Evolutionary conservation across 306 rosid species (phyloP).

Genomic region (Inga laurina): DNA sequence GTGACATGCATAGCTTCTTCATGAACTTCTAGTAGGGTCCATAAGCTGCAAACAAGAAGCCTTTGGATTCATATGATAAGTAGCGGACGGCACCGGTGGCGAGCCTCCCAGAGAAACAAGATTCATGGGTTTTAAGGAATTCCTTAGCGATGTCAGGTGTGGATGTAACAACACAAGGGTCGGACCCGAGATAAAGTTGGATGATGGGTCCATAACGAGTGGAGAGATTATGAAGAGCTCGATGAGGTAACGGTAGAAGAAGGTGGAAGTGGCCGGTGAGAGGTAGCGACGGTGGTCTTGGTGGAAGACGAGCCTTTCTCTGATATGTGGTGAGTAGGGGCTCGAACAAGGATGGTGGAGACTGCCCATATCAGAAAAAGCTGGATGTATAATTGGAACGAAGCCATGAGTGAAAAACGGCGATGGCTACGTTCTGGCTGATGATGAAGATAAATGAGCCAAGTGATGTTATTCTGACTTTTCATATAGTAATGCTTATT

Average conservation of each 20-base stretch:
- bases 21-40: slow-evolving; percentile 66
- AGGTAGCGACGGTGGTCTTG: slow-evolving; percentile 38
- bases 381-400: too few relatives aligned
- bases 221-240: slow-evolving; percentile 38
- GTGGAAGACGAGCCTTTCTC: slow-evolving; percentile 26
- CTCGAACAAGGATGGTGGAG: too few relatives aligned
- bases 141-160: slow-evolving; percentile 46
- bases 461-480: too few relatives aligned
- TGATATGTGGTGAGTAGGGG: too few relatives aligned
- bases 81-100: slow-evolving; percentile 11
- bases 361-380: too few relatives aligned
- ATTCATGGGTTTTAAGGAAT: slow-evolving; percentile 65
- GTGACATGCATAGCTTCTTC: slow-evolving; percentile 52
- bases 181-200: slow-evolving; percentile 46
- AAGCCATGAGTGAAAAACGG: too few relatives aligned
- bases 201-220: slow-evolving; percentile 5
- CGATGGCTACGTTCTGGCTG: too few relatives aligned
- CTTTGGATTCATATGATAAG: slow-evolving; percentile 34
- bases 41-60: slow-evolving; percentile 40
- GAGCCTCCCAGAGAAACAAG: slow-evolving; percentile 37
- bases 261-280: slow-evolving; percentile 47
- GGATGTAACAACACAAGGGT: slow-evolving; percentile 44
- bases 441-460: too few relatives aligned
- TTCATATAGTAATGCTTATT: too few relatives aligned
- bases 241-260: slow-evolving; percentile 37